A percentile compares a stretch with the other conserved stretches of the same genome.
phyloP scores from a whole-genome alignment of 257 asterid species.

The Striga asiatica region DNA sequence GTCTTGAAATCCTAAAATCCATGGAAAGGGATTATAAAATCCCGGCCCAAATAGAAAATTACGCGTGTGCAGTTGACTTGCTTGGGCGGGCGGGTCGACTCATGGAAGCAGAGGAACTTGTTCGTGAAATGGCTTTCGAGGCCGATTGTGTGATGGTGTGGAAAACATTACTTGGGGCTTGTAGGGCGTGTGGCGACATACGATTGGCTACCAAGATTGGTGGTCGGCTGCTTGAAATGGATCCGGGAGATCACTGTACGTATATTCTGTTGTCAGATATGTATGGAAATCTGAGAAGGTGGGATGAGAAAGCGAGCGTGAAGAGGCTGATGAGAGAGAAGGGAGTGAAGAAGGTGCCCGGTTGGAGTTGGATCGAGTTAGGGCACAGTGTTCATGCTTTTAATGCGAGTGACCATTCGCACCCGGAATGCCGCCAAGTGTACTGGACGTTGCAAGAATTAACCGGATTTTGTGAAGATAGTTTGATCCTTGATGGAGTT shows the following conservation, averaged over 20 bases:
- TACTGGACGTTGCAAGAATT: slow-evolving; percentile 32
- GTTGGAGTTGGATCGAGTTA: slow-evolving; percentile 90
- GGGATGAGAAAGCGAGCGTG: slow-evolving; percentile 68
- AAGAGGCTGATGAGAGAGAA: slow-evolving; percentile 63
- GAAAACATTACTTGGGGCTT: slow-evolving; percentile 72
- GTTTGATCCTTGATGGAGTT: neutral
- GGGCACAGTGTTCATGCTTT: slow-evolving; percentile 52
- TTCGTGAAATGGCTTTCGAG: slow-evolving; percentile 62
- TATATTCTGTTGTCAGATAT: slow-evolving; percentile 69
- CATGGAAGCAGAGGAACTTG: slow-evolving; percentile 46
- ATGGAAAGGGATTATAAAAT: slow-evolving; percentile 57
- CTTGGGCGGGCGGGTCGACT: slow-evolving; percentile 75
- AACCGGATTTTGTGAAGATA: slow-evolving; percentile 18
- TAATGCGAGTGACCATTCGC: slow-evolving; percentile 63
- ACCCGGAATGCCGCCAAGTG: slow-evolving; percentile 38
- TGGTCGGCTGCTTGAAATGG: slow-evolving; percentile 40
- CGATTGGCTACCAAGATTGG: slow-evolving; percentile 59
- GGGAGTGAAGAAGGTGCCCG: slow-evolving; percentile 70
- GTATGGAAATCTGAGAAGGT: slow-evolving; percentile 58
- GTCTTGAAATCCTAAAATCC: slow-evolving; percentile 35
- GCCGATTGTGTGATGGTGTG: slow-evolving; percentile 71
- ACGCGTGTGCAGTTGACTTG: slow-evolving; percentile 77
- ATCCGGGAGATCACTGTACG: slow-evolving; percentile 78
- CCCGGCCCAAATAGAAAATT: slow-evolving; percentile 66
- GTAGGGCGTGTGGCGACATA: slow-evolving; percentile 75